Conservation (phyloP, 768 basidiomycete species). For the Tulasnella sp. region DNA sequence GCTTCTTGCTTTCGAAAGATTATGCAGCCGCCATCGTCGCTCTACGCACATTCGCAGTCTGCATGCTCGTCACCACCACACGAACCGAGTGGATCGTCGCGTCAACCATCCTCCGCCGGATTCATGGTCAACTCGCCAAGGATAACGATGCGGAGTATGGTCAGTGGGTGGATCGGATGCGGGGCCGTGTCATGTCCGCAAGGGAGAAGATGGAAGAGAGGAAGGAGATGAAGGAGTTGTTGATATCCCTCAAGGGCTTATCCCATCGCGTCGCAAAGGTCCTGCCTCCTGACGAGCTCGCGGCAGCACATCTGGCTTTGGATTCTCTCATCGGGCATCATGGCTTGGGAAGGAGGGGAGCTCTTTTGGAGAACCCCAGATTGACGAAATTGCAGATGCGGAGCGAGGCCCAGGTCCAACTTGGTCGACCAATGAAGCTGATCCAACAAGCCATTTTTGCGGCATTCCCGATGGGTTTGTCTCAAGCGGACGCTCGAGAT, state of each 20-base stretch:
- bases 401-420: background rate
- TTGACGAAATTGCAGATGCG: too few relatives aligned
- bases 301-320: background rate
- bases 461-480: background rate
- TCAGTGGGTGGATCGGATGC: conserved; percentile 11
- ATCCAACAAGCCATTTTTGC: background rate
- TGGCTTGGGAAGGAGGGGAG: too few relatives aligned
- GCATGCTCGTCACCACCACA: conserved; percentile 8
- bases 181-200: background rate
- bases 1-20: conserved; percentile 15
- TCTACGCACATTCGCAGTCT: conserved; percentile 8
- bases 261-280: background rate
- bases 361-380: too few relatives aligned
- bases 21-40: conserved; percentile 20
- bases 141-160: background rate
- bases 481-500: background rate
- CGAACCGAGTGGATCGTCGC: conserved; percentile 12
- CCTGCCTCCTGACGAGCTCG: background rate
- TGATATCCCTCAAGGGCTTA: background rate
- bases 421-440: background rate
- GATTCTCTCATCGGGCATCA: too few relatives aligned
- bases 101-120: conserved; percentile 5
- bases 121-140: conserved; percentile 2
- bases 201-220: background rate
- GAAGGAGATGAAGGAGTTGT: background rate